Conservation (phyloP, 2,329 filamentous ascomycete genomes). For the Hypoxylon sp. region DNA sequence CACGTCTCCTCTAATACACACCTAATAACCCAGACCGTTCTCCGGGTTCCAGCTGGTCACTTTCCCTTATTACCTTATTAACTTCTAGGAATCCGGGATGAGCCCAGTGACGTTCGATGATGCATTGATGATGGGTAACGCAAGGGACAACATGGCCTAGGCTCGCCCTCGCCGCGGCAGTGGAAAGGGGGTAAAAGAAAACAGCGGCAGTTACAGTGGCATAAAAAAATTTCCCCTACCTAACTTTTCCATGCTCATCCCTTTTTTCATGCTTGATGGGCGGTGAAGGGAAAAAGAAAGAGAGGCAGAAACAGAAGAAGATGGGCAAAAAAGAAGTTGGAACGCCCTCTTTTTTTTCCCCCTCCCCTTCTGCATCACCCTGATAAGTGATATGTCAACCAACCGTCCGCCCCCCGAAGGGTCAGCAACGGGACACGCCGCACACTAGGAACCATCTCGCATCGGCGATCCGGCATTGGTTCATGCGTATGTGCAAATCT, state of each 20-base stretch:
- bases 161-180: conserved; percentile 18
- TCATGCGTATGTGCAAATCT: conserved; percentile 34
- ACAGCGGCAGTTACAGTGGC: conserved; percentile 21
- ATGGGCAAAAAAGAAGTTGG: conserved; percentile 16
- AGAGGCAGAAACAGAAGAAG: conserved; percentile 5
- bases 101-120: conserved; percentile 39
- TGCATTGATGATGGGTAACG: conserved; percentile 41
- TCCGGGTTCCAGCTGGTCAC: conserved; percentile 17
- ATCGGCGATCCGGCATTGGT: conserved; percentile 41
- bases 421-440: conserved; percentile 33
- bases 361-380: conserved; percentile 23
- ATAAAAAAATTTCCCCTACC: conserved; percentile 12
- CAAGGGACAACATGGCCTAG: conserved; percentile 33
- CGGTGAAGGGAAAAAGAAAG: conserved; percentile 32
- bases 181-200: conserved; percentile 31
- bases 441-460: conserved; percentile 39
- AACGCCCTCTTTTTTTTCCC: background rate
- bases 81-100: conserved; percentile 14
- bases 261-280: conserved; percentile 6
- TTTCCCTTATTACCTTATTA: conserved; percentile 20
- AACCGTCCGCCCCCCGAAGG: conserved; percentile 1
- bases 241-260: conserved; percentile 8
- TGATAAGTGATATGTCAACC: conserved; percentile 40
- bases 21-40: conserved; percentile 24
- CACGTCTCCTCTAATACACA: conserved; percentile 19